Base-by-base conservation (phyloP, 192 early-diverging fungal genomes). In the Umbelopsis sp. region DNA sequence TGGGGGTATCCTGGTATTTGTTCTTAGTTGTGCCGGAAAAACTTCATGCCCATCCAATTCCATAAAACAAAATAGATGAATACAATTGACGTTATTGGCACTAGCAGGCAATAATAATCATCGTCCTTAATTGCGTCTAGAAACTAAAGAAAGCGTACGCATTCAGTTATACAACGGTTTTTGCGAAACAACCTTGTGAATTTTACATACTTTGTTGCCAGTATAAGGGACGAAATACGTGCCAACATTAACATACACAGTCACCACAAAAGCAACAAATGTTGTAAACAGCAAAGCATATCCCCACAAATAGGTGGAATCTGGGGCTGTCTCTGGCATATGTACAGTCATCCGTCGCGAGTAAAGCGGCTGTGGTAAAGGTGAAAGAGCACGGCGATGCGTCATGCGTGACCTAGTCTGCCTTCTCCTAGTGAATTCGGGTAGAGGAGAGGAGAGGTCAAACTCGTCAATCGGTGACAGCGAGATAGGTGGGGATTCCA, bases 31-130 rank as follows among this genome's bases (percentile, higher is more conserved):
- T 96, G 94, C 12, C 93, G 80, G 74, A 95, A 96, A 64, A 93
- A 89, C 81, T 98, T 96, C 89, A 96, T 92, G 15, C 96, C 95
- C 35, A 98, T 84, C 96, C 96, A 98, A 81, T 96, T 98, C 84
- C 91, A 92, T 37, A 95, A 83, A 27, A 93, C 84, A 69, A 90
- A 90, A 72, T 91, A 88, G 5, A 91, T 78, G 44, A 87, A 87
- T 21, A 91, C 91, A 27, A 92, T 86, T 6, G 88, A 85, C 1
- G 94, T 90, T 22, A 94, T 80, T 13, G 95, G 96, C 35, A 95
- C 71, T 21, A 98, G 79, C 61, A 91, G 83, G 47, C 91, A 91
- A 77, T 94, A 98, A 77, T 96, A 93, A 30, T 83, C 78, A 75
- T 93, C 91, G 48, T 89, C 79, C 69, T 89, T 91, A 33, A 94